Percentiles rank a stretch among this genome's conserved stretches.
These are phyloP conservation scores for Saccharomyces hybrid DNA, from an alignment of 1,139 yeast species.

Conservation along the genomic window DNA sequence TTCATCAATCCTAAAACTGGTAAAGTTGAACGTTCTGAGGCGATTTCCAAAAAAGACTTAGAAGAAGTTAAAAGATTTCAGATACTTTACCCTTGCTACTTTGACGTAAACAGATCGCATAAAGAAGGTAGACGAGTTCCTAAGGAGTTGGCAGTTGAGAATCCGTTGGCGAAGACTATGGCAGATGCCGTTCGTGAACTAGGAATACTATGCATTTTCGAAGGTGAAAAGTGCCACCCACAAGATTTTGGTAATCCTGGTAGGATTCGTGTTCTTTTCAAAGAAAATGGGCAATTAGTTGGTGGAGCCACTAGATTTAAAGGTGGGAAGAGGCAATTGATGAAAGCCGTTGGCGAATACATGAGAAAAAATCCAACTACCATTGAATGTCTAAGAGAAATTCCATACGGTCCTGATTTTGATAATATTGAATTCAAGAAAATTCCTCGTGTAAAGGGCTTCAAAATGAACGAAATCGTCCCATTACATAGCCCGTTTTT, in stretches of 20 bases:
- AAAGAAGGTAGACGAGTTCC: constrained; percentile 80
- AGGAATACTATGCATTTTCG: constrained; percentile 42
- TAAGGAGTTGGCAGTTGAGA: constrained; percentile 57
- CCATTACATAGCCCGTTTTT: constrained; percentile 78
- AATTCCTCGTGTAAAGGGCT: constrained; percentile 75
- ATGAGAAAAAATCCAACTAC: constrained; percentile 67
- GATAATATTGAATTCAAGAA: constrained; percentile 49
- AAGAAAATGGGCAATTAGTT: constrained; percentile 40
- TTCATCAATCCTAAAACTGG: constrained; percentile 27
- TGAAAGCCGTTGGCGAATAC: constrained; percentile 54
- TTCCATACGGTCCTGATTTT: constrained; percentile 46
- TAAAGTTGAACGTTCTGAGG: constrained; percentile 20
- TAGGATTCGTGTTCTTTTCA: constrained; percentile 68
- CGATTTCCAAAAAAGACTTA: constrained; percentile 30
- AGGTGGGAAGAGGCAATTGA: constrained; percentile 59
- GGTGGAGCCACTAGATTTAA: constrained; percentile 32
- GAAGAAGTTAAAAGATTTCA: constrained; percentile 62
- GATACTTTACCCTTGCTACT: constrained; percentile 83
- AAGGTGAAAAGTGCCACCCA: constrained; percentile 85
- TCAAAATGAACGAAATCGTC: constrained; percentile 75
- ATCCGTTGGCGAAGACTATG: constrained; percentile 80
- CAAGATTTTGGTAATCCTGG: constrained; percentile 98
- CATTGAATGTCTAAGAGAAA: constrained; percentile 49
- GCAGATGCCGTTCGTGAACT: constrained; percentile 49
- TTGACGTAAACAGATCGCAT: constrained; percentile 70